Conservation (phyloP, 352 stramenopile genomes). For the Phytophthora sansomeana region DNA sequence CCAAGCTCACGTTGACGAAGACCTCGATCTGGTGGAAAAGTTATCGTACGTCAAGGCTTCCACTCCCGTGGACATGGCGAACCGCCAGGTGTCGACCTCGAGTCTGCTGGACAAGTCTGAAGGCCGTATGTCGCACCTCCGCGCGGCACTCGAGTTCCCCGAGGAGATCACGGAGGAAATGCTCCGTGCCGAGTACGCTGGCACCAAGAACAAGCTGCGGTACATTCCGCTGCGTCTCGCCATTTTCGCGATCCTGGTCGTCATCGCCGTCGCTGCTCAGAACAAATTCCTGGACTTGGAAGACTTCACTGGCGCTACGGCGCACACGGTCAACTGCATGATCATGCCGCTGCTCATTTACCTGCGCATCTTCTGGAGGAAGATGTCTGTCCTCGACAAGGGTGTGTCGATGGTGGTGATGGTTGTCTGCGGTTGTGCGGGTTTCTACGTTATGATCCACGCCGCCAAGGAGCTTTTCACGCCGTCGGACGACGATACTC, state of each 20-base stretch:
- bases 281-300: conserved; percentile 59
- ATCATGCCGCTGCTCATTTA: conserved; percentile 38
- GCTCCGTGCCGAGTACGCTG: conserved; percentile 48
- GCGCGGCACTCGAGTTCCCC: conserved; percentile 20
- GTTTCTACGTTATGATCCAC: conserved; percentile 58
- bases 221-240: conserved; percentile 48
- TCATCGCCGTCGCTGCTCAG: conserved; percentile 51
- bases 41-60: conserved; percentile 31
- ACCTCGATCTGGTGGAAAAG: conserved; percentile 37
- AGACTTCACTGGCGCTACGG: conserved; percentile 31
- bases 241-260: conserved; percentile 49
- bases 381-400: conserved; percentile 61
- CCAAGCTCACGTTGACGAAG: conserved; percentile 16
- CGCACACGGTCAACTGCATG: conserved; percentile 38
- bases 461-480: conserved; percentile 62
- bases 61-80: conserved; percentile 26
- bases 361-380: conserved; percentile 34
- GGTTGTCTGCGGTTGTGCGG: conserved; percentile 52
- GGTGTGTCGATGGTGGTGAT: conserved; percentile 48
- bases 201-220: conserved; percentile 44
- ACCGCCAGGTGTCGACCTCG: conserved; percentile 23
- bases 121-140: conserved; percentile 27
- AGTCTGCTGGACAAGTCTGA: conserved; percentile 34
- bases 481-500: conserved; percentile 37
- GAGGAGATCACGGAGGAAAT: conserved; percentile 42